A percentile compares a stretch with the other conserved stretches of the same genome.
phyloP scores from a whole-genome alignment of 1,139 yeast genomes.

The Sugiyamaella castrensis region DNA sequence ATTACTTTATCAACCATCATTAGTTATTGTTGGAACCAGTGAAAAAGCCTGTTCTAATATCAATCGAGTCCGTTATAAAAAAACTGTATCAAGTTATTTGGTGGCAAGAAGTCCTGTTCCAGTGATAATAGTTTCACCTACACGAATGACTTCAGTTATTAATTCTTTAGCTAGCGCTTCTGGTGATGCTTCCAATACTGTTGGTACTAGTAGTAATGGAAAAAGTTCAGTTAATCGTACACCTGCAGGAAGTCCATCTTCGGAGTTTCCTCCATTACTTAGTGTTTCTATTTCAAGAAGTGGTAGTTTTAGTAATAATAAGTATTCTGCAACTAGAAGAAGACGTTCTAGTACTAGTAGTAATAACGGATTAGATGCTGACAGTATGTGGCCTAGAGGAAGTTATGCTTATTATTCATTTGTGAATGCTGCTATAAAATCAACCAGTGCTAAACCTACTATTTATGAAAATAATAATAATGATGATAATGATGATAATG shows the following conservation, averaged over 20 bases:
- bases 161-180: conserved; percentile 1
- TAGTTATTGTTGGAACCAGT: conserved; percentile 30
- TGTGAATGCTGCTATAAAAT: conserved; percentile 10
- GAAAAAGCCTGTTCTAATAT: conserved; percentile 24
- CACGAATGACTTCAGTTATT: conserved; percentile 10
- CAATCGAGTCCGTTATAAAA: conserved; percentile 26
- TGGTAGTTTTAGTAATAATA: too few relatives aligned
- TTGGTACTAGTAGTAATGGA: conserved; percentile 3
- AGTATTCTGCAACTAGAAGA: too few relatives aligned
- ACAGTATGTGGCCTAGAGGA: neutral
- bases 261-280: too few relatives aligned
- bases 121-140: conserved; percentile 27
- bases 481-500: neutral
- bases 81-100: conserved; percentile 28
- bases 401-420: conserved; percentile 13
- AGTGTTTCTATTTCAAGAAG: too few relatives aligned
- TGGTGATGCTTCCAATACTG: conserved; percentile 6
- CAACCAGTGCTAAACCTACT: neutral
- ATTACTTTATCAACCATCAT: conserved; percentile 30
- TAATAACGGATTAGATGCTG: neutral
- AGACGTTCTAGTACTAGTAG: conserved; percentile 7
- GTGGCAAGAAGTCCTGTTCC: conserved; percentile 32
- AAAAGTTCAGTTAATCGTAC: neutral
- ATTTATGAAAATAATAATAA: neutral
- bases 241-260: neutral